phyloP scores from a whole-genome alignment of 2,329 filamentous ascomycete species.

The Calonectria honghensis region DNA sequence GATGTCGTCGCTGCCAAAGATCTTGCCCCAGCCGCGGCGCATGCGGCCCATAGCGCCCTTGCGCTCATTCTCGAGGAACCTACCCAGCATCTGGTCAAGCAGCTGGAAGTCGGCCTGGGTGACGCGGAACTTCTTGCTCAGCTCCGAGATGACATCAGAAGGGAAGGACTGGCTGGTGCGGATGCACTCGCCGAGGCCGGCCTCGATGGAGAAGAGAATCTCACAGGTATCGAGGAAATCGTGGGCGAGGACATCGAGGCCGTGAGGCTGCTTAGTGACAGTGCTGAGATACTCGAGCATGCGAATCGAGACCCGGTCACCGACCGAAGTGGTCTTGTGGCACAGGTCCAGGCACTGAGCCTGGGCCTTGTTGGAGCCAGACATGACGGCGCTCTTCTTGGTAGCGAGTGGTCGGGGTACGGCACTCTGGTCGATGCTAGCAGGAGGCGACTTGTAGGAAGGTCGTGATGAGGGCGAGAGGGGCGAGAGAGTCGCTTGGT shows the following conservation, averaged over 20 bases:
- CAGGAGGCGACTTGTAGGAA: conserved; percentile 3
- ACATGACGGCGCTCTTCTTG: conserved; percentile 52
- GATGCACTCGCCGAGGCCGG: conserved; percentile 74
- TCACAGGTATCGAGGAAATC: conserved; percentile 81
- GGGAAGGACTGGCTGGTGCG: conserved; percentile 73
- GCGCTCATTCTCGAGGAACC: conserved; percentile 77
- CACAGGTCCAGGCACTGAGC: conserved; percentile 66
- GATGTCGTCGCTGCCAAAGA: conserved; percentile 78
- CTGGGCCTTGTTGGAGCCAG: conserved; percentile 56
- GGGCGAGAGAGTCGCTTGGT: no score
- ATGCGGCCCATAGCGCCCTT: conserved; percentile 76
- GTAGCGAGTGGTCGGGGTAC: conserved; percentile 44
- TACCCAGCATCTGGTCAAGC: conserved; percentile 77
- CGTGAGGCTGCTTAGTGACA: conserved; percentile 71
- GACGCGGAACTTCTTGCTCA: conserved; percentile 78
- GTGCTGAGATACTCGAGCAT: conserved; percentile 79
- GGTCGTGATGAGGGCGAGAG: neutral
- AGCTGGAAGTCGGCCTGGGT: conserved; percentile 77
- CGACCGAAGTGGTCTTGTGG: conserved; percentile 74
- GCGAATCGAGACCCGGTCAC: conserved; percentile 78
- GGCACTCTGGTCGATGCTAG: conserved; percentile 13
- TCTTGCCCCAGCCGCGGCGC: conserved; percentile 77
- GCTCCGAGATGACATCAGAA: conserved; percentile 76
- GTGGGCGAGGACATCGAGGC: conserved; percentile 76
- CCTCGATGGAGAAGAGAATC: conserved; percentile 81